phyloP scores from a whole-genome alignment of 305 asterid species.

The Fraxinus velutina region DNA sequence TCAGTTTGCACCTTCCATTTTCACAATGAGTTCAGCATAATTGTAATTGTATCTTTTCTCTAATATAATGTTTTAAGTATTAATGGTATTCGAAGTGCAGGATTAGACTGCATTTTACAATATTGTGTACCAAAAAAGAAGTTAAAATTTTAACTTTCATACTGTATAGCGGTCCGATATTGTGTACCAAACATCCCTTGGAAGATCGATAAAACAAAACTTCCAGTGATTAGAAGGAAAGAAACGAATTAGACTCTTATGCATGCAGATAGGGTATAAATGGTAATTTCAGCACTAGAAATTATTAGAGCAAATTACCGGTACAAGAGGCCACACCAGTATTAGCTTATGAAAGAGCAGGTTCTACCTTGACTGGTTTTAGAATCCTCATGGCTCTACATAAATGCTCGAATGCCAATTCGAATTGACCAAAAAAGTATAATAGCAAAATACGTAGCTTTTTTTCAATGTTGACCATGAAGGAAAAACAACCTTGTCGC shows the following conservation, averaged over 20 bases:
- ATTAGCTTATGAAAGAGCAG: constrained; percentile 39
- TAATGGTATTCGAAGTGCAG: constrained; percentile 13
- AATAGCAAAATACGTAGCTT: constrained; percentile 42
- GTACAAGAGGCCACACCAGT: constrained; percentile 25
- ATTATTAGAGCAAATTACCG: constrained; percentile 31
- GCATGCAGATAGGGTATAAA: background rate
- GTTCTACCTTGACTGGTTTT: constrained; percentile 56
- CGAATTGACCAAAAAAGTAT: constrained; percentile 47
- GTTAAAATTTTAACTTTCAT: background rate
- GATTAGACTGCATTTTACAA: background rate
- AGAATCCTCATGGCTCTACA: constrained; percentile 44
- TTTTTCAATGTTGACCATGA: constrained; percentile 37
- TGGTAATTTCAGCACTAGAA: background rate
- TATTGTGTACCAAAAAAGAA: background rate
- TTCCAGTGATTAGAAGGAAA: constrained; percentile 21
- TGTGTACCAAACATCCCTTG: background rate
- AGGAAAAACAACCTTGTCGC: constrained; percentile 32
- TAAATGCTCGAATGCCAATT: constrained; percentile 38
- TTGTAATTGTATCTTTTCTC: constrained; percentile 36
- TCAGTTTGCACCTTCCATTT: constrained; percentile 17
- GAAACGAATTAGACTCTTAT: background rate
- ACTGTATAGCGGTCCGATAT: background rate
- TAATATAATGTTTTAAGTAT: constrained; percentile 29
- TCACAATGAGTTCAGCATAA: constrained; percentile 12
- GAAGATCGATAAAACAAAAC: background rate